Base-by-base conservation (phyloP, 2,329 filamentous ascomycete genomes). In the Chaetomiaceae sp. region DNA sequence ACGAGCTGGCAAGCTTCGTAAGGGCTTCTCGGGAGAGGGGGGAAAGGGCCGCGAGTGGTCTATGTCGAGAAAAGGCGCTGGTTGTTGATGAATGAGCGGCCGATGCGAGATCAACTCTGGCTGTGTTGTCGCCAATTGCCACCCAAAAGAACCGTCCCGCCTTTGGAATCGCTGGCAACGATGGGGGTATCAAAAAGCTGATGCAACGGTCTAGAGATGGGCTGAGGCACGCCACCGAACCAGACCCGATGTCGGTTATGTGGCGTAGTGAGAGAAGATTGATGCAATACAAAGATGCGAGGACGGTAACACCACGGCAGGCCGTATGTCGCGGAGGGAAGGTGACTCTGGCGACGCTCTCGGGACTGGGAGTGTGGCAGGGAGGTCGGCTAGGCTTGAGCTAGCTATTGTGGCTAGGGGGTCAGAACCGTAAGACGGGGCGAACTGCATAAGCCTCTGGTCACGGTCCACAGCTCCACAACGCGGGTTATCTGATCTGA, bases 401-500 rank as follows among this genome's bases (percentile, higher is more conserved):
- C 29, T 13, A 16, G 30, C 13, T 33, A 30, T 33, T 21, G 29
- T 21, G 25, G 32, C 25, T 18, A 16, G 11, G 46, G 48, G 14
- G 4, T 32, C 25, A 16, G 14, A 34, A 27, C 13, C 8, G 18
- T 18, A 16, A 30, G 40, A n/a, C 18, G 25, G n/a, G 51, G 47
- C 34, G 30, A 49, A 50, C 27, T 38, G 44, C 16, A 41, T 42
- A 37, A 49, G 40, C 30, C 16, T 44, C 18, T 42, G 41, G 36
- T 25, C n/a, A 21, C 25, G 23, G 29, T 36, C 18, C 42, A 46
- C 36, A n/a, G 41, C 48, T 54, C 54, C 51, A 54, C 57, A 43
- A 38, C 32, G 34, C 14, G n/a, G 6, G 49, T 57, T 58, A 58
- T 58, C 54, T 53, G 57, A 58, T 58, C 54, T 38, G 34, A 21